phyloP scores from a whole-genome alignment of 495 filamentous ascomycete species.

The Aspergillus sparsus region DNA sequence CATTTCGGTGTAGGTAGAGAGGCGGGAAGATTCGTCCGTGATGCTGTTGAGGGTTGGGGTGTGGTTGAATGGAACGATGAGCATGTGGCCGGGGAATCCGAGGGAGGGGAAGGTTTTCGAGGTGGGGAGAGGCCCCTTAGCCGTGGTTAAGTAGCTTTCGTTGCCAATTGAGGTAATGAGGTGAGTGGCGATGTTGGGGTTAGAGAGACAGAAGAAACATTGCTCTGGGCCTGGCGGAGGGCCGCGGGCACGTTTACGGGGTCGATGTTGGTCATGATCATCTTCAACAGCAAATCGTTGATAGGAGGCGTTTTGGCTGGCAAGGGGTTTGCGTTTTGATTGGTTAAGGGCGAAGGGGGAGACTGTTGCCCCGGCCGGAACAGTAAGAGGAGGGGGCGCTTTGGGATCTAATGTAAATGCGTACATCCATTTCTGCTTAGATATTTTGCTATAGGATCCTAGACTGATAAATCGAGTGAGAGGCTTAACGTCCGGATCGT shows the following conservation, averaged over 20 bases:
- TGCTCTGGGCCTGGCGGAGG: constrained; percentile 70
- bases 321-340: constrained; percentile 61
- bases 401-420: constrained; percentile 79
- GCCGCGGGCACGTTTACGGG: constrained; percentile 56
- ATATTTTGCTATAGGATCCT: constrained; percentile 68
- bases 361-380: constrained; percentile 69
- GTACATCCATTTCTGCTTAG: constrained; percentile 83
- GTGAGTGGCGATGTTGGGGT: constrained; percentile 77
- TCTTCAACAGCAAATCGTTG: constrained; percentile 58
- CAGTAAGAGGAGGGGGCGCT: constrained; percentile 51
- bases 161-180: constrained; percentile 85
- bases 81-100: constrained; percentile 79
- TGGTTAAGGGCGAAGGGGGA: constrained; percentile 61
- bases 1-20: constrained; percentile 73
- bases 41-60: constrained; percentile 65
- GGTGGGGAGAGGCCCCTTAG: constrained; percentile 84
- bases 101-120: constrained; percentile 65
- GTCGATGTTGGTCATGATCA: constrained; percentile 38
- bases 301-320: constrained; percentile 54
- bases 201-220: constrained; percentile 95
- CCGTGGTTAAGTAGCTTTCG: constrained; percentile 83
- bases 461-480: constrained; percentile 89
- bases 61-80: constrained; percentile 87
- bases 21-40: constrained; percentile 53
- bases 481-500: constrained; percentile 51